Evolutionary conservation across 2,329 filamentous ascomycete genomes (phyloP), one percentile per base, ranked within the genome.

Genomic region (Mycogone perniciosa): DNA sequence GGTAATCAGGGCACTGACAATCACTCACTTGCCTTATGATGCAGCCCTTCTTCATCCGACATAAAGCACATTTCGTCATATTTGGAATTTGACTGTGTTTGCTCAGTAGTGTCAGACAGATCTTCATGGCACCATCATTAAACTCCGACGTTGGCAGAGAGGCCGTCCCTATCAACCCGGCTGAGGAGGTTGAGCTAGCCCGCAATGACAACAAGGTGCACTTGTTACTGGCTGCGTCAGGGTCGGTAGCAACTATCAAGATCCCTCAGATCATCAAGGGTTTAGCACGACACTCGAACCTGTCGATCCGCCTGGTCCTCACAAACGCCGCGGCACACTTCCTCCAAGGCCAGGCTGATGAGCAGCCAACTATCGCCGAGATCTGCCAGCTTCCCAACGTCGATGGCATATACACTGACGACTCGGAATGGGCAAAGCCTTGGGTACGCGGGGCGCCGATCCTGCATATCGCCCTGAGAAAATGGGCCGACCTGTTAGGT

Each of bases 201-300:
- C 59, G 64, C 13, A 54, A 54, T 31, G 72, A 75, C 46, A 67
- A 67, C 55, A 74, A 73, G 53, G 61, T 59, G 9, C 72, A 75
- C 48, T 60, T 75, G 9, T 61, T 75, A 1, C 63, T 75, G 5
- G 71, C 72, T 0, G 70, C 70, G 5, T 65, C 63, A 6, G 71
- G 74, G 30, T 76, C 86, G 1, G 89, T 95, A n/a, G 91, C 91
- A 10, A 89, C 88, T 6, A 95, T 96, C 62, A 96, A 96, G 64
- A 72, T 89, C 3, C 82, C 82, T 2, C 72, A 79, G 37, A 88
- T 91, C 57, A 74, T 86, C 53, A 62, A 70, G 13, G 75, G 82
- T 2, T 76, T 91, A 4, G 74, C 69, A 11, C 59, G 64, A 41
- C 76, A 59, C 60, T 64, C 56, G 63, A 77, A 71, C 44, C 74